Evolutionary conservation across 495 filamentous ascomycete genomes (phyloP).

Genomic region (Aspergillus bridgeri): DNA sequence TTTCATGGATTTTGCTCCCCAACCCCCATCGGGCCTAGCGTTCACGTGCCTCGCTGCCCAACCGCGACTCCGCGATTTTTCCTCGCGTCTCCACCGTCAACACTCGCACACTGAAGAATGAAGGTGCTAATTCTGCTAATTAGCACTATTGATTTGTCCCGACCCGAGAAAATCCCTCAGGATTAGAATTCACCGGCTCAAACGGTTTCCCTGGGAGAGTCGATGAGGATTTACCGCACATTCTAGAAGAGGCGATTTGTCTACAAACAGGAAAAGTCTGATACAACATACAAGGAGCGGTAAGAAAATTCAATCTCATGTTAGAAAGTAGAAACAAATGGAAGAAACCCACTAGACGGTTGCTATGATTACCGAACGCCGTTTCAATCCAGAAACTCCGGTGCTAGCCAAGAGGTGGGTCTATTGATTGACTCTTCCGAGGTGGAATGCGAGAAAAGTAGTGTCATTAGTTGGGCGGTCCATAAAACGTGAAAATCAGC

Average conservation of each 20-base stretch:
- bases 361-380: neutral
- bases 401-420: neutral
- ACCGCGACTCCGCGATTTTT: neutral
- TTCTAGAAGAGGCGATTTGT: neutral
- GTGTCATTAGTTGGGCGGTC: neutral
- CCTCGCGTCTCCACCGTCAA: neutral
- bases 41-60: slow-evolving; percentile 7
- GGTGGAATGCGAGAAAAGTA: neutral
- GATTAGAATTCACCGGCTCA: neutral
- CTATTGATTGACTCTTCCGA: neutral
- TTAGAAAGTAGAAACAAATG: neutral
- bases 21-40: neutral
- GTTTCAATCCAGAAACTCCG: neutral
- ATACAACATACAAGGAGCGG: too few species aligned
- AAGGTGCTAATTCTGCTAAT: neutral
- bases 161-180: neutral
- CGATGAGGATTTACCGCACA: neutral
- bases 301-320: neutral
- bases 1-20: neutral
- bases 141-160: neutral
- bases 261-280: neutral
- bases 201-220: neutral
- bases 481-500: neutral
- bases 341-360: neutral
- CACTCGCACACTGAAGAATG: neutral